A percentile compares a stretch with the other conserved stretches of the same genome.
These are phyloP conservation scores for Microbotryum saponariae DNA, from an alignment of 1,284 basidiomycete genomes.

Conservation along the genomic window DNA sequence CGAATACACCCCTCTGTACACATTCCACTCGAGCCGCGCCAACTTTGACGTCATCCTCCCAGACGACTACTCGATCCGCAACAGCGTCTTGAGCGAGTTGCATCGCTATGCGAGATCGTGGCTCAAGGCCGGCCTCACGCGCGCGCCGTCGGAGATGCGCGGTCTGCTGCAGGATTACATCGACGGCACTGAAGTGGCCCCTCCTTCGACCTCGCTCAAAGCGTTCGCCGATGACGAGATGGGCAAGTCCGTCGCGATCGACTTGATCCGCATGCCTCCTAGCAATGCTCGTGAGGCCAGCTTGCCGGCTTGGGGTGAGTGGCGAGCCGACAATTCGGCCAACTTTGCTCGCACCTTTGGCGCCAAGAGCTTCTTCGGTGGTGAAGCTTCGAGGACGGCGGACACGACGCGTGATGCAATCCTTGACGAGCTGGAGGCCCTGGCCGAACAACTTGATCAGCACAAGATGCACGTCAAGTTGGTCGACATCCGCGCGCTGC, in stretches of 20 bases:
- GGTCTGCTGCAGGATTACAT: conserved; percentile 65
- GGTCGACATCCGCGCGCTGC: conserved; percentile 70
- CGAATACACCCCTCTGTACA: conserved; percentile 84
- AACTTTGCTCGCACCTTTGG: conserved; percentile 32
- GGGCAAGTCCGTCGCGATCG: conserved; percentile 78
- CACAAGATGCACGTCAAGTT: conserved; percentile 65
- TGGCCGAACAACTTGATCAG: conserved; percentile 58
- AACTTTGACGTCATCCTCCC: conserved; percentile 70
- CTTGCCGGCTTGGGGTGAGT: conserved; percentile 39
- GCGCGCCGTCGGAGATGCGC: conserved; percentile 86
- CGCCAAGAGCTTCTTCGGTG: conserved; percentile 68
- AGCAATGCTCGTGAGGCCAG: conserved; percentile 30
- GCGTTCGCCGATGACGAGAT: conserved; percentile 59
- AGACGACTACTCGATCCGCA: conserved; percentile 78
- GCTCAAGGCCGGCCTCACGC: conserved; percentile 74
- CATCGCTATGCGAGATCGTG: conserved; percentile 67
- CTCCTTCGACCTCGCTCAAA: not conserved
- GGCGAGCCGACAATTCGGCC: conserved; percentile 38
- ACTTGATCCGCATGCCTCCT: conserved; percentile 54
- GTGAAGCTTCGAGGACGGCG: conserved; percentile 6
- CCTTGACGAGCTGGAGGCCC: conserved; percentile 56
- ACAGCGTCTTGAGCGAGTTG: conserved; percentile 70
- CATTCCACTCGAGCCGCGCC: conserved; percentile 65
- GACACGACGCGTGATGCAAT: conserved; percentile 48
- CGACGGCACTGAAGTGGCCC: conserved; percentile 6